Evolutionary conservation across 1,139 yeast species (phyloP).

Genomic region (Diutina mesorugosa): DNA sequence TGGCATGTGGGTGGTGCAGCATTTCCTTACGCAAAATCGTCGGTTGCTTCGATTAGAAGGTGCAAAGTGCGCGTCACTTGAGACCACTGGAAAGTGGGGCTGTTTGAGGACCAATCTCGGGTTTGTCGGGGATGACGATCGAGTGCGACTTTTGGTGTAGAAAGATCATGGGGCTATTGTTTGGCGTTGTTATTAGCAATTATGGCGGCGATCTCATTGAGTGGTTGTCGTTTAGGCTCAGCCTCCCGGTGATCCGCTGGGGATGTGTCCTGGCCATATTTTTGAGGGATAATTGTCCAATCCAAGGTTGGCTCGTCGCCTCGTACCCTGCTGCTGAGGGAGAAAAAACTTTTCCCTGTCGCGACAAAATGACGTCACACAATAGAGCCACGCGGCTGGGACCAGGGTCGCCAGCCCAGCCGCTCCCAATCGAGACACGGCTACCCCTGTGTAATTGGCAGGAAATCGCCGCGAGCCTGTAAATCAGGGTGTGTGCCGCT

Average conservation of each 20-base stretch:
- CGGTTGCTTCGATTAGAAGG: background rate
- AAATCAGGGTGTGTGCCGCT: background rate
- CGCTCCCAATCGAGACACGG: background rate
- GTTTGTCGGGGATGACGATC: background rate
- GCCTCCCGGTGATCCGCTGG: background rate
- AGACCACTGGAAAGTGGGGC: too few species aligned
- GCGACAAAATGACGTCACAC: background rate
- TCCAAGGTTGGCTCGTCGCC: background rate
- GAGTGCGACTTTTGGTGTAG: background rate
- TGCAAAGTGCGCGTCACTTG: background rate
- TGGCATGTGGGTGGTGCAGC: background rate
- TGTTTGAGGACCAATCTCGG: too few species aligned
- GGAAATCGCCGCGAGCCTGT: background rate
- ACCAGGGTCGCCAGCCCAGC: background rate
- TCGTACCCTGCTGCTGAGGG: background rate
- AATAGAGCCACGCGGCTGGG: background rate
- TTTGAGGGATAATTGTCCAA: slow-evolving; percentile 2
- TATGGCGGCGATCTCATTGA: background rate
- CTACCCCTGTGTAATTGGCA: background rate
- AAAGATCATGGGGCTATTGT: background rate
- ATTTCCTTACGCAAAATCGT: background rate
- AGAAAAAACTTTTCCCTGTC: background rate
- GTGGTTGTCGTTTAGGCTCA: background rate
- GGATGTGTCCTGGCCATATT: background rate
- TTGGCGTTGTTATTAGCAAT: background rate